Evolutionary conservation across 2,329 filamentous ascomycete genomes (phyloP).

Genomic region (Apiospora marii): DNA sequence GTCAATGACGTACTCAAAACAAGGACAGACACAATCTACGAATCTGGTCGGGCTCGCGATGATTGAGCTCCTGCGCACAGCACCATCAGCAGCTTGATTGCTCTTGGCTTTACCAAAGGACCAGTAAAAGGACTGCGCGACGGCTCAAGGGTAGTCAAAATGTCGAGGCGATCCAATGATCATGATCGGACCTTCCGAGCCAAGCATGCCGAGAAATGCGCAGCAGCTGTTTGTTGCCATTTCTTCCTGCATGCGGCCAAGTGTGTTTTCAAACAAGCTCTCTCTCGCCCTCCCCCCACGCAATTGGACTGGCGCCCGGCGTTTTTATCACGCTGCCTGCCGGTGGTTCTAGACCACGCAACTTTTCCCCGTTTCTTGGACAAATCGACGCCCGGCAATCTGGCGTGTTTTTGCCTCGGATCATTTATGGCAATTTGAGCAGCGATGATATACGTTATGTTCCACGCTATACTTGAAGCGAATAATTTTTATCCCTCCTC

Average conservation of each 20-base stretch:
- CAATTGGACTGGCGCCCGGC: background rate
- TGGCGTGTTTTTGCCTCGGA: background rate
- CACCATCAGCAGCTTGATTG: background rate
- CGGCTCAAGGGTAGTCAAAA: background rate
- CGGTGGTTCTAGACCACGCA: conserved; percentile 1
- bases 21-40: conserved; percentile 44
- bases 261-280: background rate
- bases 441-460: background rate
- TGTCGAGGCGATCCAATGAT: background rate
- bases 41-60: conserved; percentile 20
- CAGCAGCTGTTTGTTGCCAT: background rate
- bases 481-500: too few species aligned
- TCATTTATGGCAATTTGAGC: background rate
- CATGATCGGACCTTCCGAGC: background rate
- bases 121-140: background rate
- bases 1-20: conserved; percentile 45
- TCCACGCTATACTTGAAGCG: background rate
- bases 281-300: background rate
- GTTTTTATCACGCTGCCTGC: background rate
- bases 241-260: background rate
- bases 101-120: background rate
- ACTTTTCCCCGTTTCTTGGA: background rate
- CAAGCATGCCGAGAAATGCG: conserved; percentile 15
- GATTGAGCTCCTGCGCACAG: background rate
- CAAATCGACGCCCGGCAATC: background rate